Evolutionary conservation across 2,329 filamentous ascomycete species (phyloP).

Genomic region (Fusarium penzigii): DNA sequence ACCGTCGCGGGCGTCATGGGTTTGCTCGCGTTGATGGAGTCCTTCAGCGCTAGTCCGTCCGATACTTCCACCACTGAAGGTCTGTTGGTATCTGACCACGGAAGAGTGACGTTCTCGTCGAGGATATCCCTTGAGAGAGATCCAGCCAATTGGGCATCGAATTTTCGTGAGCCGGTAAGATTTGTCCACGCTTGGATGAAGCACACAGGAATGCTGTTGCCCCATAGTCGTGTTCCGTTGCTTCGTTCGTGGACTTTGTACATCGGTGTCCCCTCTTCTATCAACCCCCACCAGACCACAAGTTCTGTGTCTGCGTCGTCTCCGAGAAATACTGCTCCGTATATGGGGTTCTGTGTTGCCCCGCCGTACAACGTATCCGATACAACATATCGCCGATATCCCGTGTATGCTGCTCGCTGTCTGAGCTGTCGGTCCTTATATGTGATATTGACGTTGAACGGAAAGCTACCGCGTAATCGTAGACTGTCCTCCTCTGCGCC

Average conservation of each 20-base stretch:
- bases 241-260: conserved; percentile 26
- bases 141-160: conserved; percentile 21
- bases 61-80: conserved; percentile 27
- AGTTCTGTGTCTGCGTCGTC: conserved; percentile 26
- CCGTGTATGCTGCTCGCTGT: conserved; percentile 28
- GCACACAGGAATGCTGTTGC: conserved; percentile 30
- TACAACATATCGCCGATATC: conserved; percentile 27
- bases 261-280: conserved; percentile 28
- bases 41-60: conserved; percentile 24
- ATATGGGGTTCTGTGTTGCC: conserved; percentile 28
- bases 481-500: conserved; percentile 22
- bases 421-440: conserved; percentile 22
- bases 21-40: conserved; percentile 19
- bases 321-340: conserved; percentile 27
- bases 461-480: conserved; percentile 26
- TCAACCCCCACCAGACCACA: conserved; percentile 31
- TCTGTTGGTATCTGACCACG: conserved; percentile 22
- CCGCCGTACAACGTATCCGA: conserved; percentile 22
- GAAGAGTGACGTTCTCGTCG: conserved; percentile 26
- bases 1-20: conserved; percentile 25
- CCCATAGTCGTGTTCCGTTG: conserved; percentile 26
- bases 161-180: conserved; percentile 22
- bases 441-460: conserved; percentile 27
- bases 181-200: conserved; percentile 29
- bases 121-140: conserved; percentile 28